Evolutionary conservation across 2,329 filamentous ascomycete genomes (phyloP).

Genomic region (Madurella fahalii): DNA sequence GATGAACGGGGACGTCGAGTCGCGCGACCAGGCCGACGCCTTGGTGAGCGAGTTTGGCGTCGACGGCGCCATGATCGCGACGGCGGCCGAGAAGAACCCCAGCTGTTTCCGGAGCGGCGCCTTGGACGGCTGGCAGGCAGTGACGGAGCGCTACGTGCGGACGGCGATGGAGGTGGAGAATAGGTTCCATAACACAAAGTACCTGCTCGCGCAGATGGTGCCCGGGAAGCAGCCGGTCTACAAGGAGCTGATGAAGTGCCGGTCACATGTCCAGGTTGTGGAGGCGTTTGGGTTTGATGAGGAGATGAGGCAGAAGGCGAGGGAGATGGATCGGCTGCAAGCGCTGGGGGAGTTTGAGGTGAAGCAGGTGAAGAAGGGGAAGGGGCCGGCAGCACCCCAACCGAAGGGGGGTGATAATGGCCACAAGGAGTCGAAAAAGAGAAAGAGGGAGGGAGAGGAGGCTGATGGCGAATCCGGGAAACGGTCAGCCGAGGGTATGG

Average conservation of each 20-base stretch:
- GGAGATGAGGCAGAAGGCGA: conserved; percentile 60
- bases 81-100: conserved; percentile 83
- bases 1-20: conserved; percentile 90
- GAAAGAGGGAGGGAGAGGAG: conserved; percentile 10
- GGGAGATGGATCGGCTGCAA: conserved; percentile 59
- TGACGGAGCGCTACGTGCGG: conserved; percentile 71
- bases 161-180: conserved; percentile 75
- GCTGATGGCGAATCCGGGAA: conserved; percentile 23
- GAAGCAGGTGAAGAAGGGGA: conserved; percentile 10
- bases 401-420: conserved; percentile 28
- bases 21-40: conserved; percentile 64
- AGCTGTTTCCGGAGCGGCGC: conserved; percentile 78
- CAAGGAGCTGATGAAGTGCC: conserved; percentile 57
- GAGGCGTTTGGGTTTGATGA: conserved; percentile 60
- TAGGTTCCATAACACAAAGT: conserved; percentile 90
- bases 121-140: conserved; percentile 67
- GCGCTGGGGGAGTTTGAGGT: conserved; percentile 52
- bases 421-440: conserved; percentile 15
- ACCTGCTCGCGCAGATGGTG: conserved; percentile 77
- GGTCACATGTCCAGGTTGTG: conserved; percentile 68
- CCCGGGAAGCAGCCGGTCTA: conserved; percentile 70
- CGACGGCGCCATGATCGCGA: conserved; percentile 96
- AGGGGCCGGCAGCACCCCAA: conserved; percentile 20
- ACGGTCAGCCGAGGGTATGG: not conserved
- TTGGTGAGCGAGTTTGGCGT: conserved; percentile 77